Conservation (phyloP, 768 basidiomycete species). For the Amyloporia xantha region DNA sequence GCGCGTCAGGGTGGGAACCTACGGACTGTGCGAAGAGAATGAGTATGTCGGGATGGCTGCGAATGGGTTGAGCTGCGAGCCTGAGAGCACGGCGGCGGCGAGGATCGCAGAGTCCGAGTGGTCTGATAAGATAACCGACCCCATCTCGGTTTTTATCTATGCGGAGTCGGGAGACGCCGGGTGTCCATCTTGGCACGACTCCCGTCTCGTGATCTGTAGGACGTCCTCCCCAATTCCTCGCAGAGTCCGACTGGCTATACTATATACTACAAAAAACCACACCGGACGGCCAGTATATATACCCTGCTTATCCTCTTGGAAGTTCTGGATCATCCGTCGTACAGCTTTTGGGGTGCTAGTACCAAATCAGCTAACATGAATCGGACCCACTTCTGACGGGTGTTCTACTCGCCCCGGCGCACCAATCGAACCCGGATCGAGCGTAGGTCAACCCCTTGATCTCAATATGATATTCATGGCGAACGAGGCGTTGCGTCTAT, state of each 20-base stretch:
- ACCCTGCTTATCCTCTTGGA: background rate
- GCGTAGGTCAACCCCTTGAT: background rate
- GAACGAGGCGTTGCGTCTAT: background rate
- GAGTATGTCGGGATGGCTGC: constrained; percentile 18
- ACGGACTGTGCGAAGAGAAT: constrained; percentile 12
- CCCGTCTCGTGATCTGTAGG: background rate
- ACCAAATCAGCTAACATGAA: background rate
- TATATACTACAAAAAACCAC: background rate
- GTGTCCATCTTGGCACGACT: background rate
- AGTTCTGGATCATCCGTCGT: background rate
- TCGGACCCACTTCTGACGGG: background rate
- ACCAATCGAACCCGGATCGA: background rate
- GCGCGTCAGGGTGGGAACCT: too few relatives aligned
- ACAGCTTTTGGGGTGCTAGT: constrained; percentile 2
- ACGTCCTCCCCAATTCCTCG: background rate
- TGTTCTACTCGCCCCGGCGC: constrained; percentile 4
- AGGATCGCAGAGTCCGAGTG: constrained; percentile 22
- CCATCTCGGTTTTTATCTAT: constrained; percentile 10
- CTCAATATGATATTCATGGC: background rate
- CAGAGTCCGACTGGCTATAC: background rate
- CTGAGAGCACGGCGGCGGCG: constrained; percentile 2
- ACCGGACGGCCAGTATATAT: background rate
- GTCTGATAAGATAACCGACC: constrained; percentile 48
- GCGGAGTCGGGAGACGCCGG: background rate
- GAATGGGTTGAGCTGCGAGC: constrained; percentile 10